Evolutionary conservation across 257 asterid species (phyloP).

Genomic region (Handroanthus guayacan): DNA sequence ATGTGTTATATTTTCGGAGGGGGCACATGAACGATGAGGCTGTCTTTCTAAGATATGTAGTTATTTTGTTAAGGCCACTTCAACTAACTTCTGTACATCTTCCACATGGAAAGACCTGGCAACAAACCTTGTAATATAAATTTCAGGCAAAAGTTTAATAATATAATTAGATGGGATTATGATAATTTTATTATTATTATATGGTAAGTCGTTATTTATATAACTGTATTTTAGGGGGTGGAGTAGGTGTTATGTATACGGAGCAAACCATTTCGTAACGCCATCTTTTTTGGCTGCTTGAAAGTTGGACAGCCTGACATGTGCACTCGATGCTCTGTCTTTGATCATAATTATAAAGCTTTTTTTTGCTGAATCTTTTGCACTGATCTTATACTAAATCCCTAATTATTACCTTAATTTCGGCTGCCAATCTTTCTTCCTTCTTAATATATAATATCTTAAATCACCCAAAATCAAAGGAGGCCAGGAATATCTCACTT

Average conservation of each 20-base stretch:
- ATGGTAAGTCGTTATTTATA: background rate
- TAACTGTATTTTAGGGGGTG: conserved; percentile 20
- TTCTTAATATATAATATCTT: background rate
- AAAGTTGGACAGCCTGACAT: conserved; percentile 47
- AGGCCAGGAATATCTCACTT: background rate
- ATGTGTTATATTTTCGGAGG: background rate
- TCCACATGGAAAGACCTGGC: conserved; percentile 54
- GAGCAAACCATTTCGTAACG: conserved; percentile 46
- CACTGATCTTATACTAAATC: conserved; percentile 34
- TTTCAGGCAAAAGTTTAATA: conserved; percentile 35
- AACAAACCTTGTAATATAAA: background rate
- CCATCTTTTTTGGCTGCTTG: conserved; percentile 40
- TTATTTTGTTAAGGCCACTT: conserved; percentile 25
- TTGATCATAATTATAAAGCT: conserved; percentile 26
- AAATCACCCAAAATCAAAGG: background rate
- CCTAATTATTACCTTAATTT: conserved; percentile 39
- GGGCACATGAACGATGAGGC: conserved; percentile 45
- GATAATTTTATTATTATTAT: background rate
- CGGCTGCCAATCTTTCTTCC: background rate
- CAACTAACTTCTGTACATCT: conserved; percentile 39
- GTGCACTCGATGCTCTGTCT: conserved; percentile 41
- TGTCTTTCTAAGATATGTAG: conserved; percentile 29
- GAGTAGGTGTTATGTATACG: conserved; percentile 14
- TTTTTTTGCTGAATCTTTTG: conserved; percentile 30
- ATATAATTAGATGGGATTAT: background rate